Evolutionary conservation across 768 basidiomycete species (phyloP), one percentile per base, ranked within the genome.

Genomic region (Saitozyma sp.): DNA sequence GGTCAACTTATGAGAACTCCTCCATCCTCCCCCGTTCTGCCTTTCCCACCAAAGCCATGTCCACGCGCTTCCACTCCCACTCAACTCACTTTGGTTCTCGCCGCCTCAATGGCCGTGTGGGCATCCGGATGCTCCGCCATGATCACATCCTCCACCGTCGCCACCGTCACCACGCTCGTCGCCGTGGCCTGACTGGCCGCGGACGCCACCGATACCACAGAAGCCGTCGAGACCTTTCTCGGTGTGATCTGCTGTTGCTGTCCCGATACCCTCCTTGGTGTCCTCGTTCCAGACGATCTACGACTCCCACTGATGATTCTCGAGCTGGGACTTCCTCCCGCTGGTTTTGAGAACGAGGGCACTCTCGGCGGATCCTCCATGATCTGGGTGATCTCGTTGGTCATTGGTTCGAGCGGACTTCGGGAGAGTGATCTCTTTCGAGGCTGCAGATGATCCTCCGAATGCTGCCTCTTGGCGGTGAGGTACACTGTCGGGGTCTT

Each of bases 391-490:
- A 48, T 43, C n/a, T 54, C 49, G 40, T 43, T 49, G 14, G 16
- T 55, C 20, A 63, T 62, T 1, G 66, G 61, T 6, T 68, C 59
- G 8, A 70, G 49, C 2, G 71, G 70, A 50, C 64, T 64, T 42
- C 71, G 58, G 6, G 73, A 50, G 8, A 64, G 67, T 3, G 74
- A 76, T 39, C 75, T 58, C 57, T 79, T 79, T 1, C 76, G 67
- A 16, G 78, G 75, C 3, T 66, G 59, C 14, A 78, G 54, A n/a
- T 73, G 69, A 46, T 79, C 78, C 39, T 61, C 59, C 7, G 78
- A 79, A 29, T 72, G 74, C 46, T 73, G 71, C 20, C 78, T 65
- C 45, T 79, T 79, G 2, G 63, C 14, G 0, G 62, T 14, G 17
- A 62, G 11, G 39, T 54, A 43, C 3, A 42, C 43, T 3, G 60